A percentile compares a stretch with the other conserved stretches of the same genome.
These are phyloP conservation scores for Passalora sequoiae DNA, from an alignment of 2,329 filamentous ascomycete genomes.

Conservation along the genomic window DNA sequence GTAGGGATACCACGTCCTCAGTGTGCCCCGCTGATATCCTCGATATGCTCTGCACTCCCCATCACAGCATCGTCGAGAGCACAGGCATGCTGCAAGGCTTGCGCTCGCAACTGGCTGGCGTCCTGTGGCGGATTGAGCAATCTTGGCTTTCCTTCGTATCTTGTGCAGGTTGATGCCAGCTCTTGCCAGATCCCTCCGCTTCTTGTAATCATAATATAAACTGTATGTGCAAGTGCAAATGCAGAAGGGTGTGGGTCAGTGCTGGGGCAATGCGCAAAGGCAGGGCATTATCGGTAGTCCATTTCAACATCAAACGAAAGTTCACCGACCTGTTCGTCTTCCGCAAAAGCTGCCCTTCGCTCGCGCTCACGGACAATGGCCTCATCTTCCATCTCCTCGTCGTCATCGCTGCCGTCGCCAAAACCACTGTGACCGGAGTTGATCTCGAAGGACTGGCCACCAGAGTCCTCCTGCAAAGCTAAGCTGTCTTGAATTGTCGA, in stretches of 20 bases:
- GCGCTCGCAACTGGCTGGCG: background rate
- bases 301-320: slow-evolving; percentile 59
- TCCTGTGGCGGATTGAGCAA: slow-evolving; percentile 1
- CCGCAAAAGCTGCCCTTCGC: slow-evolving; percentile 36
- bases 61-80: too few relatives aligned
- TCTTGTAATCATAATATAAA: slow-evolving; percentile 3
- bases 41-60: background rate
- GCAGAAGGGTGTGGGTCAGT: slow-evolving; percentile 8
- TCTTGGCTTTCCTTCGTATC: slow-evolving; percentile 9
- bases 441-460: slow-evolving; percentile 33
- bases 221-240: slow-evolving; percentile 8
- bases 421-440: slow-evolving; percentile 65
- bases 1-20: too few relatives aligned
- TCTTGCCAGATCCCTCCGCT: slow-evolving; percentile 8
- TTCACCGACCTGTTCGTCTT: slow-evolving; percentile 63
- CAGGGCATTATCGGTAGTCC: slow-evolving; percentile 49
- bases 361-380: slow-evolving; percentile 18
- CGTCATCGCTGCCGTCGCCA: slow-evolving; percentile 92
- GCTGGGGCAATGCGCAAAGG: slow-evolving; percentile 5
- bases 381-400: slow-evolving; percentile 76
- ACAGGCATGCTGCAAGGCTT: slow-evolving; percentile 3
- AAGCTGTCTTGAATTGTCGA: slow-evolving; percentile 29
- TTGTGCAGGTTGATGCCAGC: slow-evolving; percentile 1
- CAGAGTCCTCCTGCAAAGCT: slow-evolving; percentile 32
- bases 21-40: too few relatives aligned